Conservation (phyloP, 2,329 filamentous ascomycete genomes). For the Colletotrichum trifolii region DNA sequence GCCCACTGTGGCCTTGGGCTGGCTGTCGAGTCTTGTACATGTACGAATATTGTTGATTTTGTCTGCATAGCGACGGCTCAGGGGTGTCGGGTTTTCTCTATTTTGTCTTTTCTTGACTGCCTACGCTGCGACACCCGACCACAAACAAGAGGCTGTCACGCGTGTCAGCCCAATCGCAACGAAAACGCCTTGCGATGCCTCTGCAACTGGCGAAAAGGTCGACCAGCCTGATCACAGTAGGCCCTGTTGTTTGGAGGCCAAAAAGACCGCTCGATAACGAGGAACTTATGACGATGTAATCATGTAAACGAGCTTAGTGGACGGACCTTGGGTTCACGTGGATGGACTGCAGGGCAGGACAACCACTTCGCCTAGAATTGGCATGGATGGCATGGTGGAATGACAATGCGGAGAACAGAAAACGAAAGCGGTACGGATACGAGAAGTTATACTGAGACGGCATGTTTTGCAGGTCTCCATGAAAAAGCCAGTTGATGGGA, state of each 20-base stretch:
- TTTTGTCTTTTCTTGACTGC: constrained; percentile 21
- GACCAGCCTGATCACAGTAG: neutral
- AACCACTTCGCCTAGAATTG: constrained; percentile 1
- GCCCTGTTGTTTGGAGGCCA: too few relatives aligned
- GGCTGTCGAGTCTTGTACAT: constrained; percentile 33
- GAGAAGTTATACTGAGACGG: neutral
- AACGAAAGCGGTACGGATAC: constrained; percentile 6
- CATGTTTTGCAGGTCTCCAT: neutral
- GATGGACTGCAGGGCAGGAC: constrained; percentile 9
- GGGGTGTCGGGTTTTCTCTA: constrained; percentile 19
- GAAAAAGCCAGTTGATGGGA: constrained; percentile 2
- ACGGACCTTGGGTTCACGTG: neutral
- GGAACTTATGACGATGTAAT: constrained; percentile 23
- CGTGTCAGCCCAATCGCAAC: constrained; percentile 8
- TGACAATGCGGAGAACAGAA: constrained; percentile 17
- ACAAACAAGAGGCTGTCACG: constrained; percentile 26
- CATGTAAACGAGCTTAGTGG: constrained; percentile 5
- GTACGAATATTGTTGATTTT: constrained; percentile 39
- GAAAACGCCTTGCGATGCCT: neutral
- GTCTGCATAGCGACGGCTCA: constrained; percentile 39
- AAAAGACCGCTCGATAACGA: neutral
- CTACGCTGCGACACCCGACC: constrained; percentile 24
- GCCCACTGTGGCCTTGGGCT: neutral
- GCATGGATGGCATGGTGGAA: constrained; percentile 16
- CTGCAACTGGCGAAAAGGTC: constrained; percentile 2